Percentiles rank a stretch among this genome's conserved stretches.
Conservation (phyloP, 2,329 filamentous ascomycete genomes). For the Aspergillus ruber region DNA sequence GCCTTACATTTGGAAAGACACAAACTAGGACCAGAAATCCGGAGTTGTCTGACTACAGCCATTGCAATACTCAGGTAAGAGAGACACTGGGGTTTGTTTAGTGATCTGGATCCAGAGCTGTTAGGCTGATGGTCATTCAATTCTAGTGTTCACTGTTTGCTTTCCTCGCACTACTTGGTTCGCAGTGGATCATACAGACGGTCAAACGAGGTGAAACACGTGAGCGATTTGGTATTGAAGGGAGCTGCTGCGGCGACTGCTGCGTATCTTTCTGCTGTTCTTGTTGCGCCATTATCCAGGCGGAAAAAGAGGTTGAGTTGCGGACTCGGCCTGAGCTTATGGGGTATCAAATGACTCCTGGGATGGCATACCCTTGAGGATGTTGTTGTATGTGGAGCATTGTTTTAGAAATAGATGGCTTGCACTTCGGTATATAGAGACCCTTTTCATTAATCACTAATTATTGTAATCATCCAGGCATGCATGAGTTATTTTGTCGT, state of each 20-base stretch:
- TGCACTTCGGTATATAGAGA: no score
- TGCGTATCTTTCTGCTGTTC: constrained; percentile 10
- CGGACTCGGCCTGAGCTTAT: constrained; percentile 9
- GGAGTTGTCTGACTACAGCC: constrained; percentile 3
- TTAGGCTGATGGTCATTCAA: neutral
- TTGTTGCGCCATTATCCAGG: constrained; percentile 15
- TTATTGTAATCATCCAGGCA: neutral
- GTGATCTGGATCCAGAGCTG: neutral
- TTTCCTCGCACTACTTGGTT: constrained; percentile 6
- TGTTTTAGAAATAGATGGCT: no score
- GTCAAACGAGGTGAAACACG: constrained; percentile 12
- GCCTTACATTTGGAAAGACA: constrained; percentile 13
- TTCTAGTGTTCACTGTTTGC: constrained; percentile 9
- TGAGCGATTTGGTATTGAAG: constrained; percentile 10
- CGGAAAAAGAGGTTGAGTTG: constrained; percentile 16
- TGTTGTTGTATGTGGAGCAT: neutral
- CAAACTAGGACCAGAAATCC: constrained; percentile 8
- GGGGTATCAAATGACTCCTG: constrained; percentile 5
- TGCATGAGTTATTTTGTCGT: constrained; percentile 3
- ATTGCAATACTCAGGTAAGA: constrained; percentile 8
- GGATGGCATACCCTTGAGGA: constrained; percentile 6
- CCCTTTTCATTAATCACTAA: no score
- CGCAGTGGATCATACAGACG: constrained; percentile 16
- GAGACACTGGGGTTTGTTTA: neutral
- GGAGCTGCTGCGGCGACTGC: constrained; percentile 14